Evolutionary conservation across 2,329 filamentous ascomycete species (phyloP), one percentile per base, ranked within the genome.

Genomic region (Ascocoryne sarcoides): DNA sequence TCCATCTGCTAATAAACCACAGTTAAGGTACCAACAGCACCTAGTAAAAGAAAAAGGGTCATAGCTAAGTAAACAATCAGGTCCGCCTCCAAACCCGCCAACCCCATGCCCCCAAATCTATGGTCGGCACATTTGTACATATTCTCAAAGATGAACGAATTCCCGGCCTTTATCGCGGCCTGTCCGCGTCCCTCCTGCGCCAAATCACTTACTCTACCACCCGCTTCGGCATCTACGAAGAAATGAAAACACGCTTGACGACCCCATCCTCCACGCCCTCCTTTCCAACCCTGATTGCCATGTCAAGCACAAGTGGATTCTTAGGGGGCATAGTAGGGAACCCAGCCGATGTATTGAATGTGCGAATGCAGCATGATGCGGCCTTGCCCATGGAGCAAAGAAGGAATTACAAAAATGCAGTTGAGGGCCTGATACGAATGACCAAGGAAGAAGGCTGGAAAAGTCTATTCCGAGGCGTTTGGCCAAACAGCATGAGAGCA

Each of bases 191-290:
- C 42, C 76, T 96, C 36, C 75, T 96, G 43, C 89, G 92, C 50
- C 92, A 96, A 68, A 75, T 89, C 53, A 96, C 92, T 44, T 98
- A 98, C 69, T 92, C 84, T 44, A 98, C 92, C 37, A 92, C 88
- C 28, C 86, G 92, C 36, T 98, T 98, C 67, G 92, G 88, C 49
- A 79, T 95, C 49, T 98, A 98, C 70, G 92, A 96, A 66, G 80
- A 94, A 53, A 71, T 96, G 44, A 98, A 98, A 66, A 67, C 75
- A 17, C 75, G 73, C 37, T 71, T 82, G 58, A 75, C 76, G 28
- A 67, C 71, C 5, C 61, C 69, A 10, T 61, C 60, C 10, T 61
- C 62, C 19, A 59, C 67, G 38, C 82, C 88, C 2, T 78, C 82
- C 2, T 79, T 95, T 54, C 69, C 79, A 9, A 71, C 76, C n/a